A percentile compares a stretch with the other conserved stretches of the same genome.
Evolutionary conservation across 78 protist genomes (phyloP).

Genomic region (Chrysochromulina parva): DNA sequence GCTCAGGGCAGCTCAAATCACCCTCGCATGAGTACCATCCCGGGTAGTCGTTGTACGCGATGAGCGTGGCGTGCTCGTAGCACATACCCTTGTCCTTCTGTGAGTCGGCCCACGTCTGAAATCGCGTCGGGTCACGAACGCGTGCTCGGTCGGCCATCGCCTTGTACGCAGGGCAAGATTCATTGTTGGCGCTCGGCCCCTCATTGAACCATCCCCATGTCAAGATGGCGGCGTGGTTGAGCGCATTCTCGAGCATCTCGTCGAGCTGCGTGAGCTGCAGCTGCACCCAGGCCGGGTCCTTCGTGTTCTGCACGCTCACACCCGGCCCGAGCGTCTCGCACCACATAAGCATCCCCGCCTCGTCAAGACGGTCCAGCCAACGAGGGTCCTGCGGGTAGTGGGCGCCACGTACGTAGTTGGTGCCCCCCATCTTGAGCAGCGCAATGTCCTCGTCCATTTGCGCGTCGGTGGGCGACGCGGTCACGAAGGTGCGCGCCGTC

Average conservation of each 20-base stretch:
- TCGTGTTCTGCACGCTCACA: not conserved
- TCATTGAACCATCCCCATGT: constrained; percentile 5
- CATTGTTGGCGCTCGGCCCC: not conserved
- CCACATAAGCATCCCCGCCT: constrained; percentile 43
- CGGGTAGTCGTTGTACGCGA: constrained; percentile 16
- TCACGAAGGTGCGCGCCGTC: not conserved
- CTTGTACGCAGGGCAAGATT: constrained; percentile 24
- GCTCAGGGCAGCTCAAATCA: too few species aligned
- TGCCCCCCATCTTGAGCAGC: constrained; percentile 30
- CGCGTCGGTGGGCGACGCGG: constrained; percentile 29
- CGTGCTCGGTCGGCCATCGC: not conserved
- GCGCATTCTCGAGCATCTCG: constrained; percentile 9
- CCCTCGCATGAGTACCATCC: not conserved
- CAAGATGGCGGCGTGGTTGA: constrained; percentile 22
- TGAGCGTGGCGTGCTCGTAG: not conserved
- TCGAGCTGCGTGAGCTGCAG: constrained; percentile 15
- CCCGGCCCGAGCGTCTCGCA: constrained; percentile 49
- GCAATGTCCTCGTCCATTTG: constrained; percentile 29
- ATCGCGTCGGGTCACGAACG: not conserved
- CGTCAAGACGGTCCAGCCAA: constrained; percentile 43
- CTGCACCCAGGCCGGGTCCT: not conserved
- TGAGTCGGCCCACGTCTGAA: constrained; percentile 25
- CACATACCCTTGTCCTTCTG: not conserved
- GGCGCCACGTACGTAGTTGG: constrained; percentile 54
- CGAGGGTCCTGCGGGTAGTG: constrained; percentile 62